Evolutionary conservation across 176 grass and related monocot genomes (phyloP).

Genomic region (Phoenix dactylifera): DNA sequence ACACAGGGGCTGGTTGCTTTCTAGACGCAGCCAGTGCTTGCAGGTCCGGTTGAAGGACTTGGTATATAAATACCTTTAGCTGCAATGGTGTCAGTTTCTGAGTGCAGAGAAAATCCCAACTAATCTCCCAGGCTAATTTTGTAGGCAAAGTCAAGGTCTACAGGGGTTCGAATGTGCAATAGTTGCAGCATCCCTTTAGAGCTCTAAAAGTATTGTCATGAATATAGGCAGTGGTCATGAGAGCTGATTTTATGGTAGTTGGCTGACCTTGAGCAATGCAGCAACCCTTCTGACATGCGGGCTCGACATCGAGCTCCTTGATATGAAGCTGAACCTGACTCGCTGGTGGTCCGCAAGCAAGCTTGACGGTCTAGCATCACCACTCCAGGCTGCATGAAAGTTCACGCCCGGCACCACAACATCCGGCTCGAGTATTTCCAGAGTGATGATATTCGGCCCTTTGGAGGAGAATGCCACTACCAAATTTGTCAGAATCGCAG

Average conservation of each 20-base stretch:
- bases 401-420: constrained; percentile 80
- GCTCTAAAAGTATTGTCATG: constrained; percentile 74
- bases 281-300: constrained; percentile 90
- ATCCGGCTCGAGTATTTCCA: constrained; percentile 91
- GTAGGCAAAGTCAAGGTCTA: constrained; percentile 72
- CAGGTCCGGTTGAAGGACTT: constrained; percentile 64
- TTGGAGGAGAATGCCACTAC: constrained; percentile 85
- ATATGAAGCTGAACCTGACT: constrained; percentile 84
- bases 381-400: constrained; percentile 84
- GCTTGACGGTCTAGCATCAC: constrained; percentile 73
- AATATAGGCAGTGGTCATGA: constrained; percentile 96
- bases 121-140: constrained; percentile 58
- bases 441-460: constrained; percentile 68
- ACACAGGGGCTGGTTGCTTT: constrained; percentile 23
- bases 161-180: constrained; percentile 44
- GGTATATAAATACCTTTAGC: constrained; percentile 68
- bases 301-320: constrained; percentile 92
- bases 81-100: constrained; percentile 68
- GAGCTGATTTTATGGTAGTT: constrained; percentile 79
- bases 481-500: constrained; percentile 59
- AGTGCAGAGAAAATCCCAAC: constrained; percentile 70
- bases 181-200: constrained; percentile 64
- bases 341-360: constrained; percentile 50
- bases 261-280: constrained; percentile 78
- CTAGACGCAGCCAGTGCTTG: constrained; percentile 57